phyloP scores from a whole-genome alignment of 495 filamentous ascomycete genomes.

The Aspergillus hancockii region DNA sequence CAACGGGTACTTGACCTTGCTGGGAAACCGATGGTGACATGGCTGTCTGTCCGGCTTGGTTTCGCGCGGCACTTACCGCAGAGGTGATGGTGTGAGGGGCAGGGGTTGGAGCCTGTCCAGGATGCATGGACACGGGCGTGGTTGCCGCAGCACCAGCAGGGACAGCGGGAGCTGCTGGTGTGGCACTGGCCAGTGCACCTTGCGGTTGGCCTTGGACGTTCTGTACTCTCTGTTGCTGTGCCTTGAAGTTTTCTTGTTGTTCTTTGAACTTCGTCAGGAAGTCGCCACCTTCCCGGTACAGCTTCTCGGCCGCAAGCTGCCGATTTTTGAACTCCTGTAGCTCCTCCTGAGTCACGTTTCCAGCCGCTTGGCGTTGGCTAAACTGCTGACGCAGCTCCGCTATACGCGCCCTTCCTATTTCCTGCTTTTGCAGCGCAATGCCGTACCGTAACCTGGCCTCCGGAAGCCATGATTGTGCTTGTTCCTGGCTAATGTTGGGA shows the following conservation, averaged over 20 bases:
- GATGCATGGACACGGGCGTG: constrained; percentile 29
- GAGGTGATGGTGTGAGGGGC: constrained; percentile 56
- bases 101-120: constrained; percentile 42
- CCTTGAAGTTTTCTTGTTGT: constrained; percentile 48
- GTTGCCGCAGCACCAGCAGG: constrained; percentile 26
- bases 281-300: constrained; percentile 46
- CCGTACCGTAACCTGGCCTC: constrained; percentile 56
- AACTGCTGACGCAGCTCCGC: constrained; percentile 41
- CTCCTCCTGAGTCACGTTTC: constrained; percentile 46
- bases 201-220: constrained; percentile 14
- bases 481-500: constrained; percentile 46
- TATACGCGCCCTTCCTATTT: constrained; percentile 44
- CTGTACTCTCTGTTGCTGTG: constrained; percentile 38
- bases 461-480: constrained; percentile 49
- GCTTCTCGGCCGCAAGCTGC: constrained; percentile 46
- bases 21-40: constrained; percentile 44
- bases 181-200: constrained; percentile 11
- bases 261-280: constrained; percentile 50
- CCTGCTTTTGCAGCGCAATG: constrained; percentile 53
- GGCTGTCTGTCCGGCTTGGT: constrained; percentile 40
- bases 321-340: constrained; percentile 43
- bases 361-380: constrained; percentile 36
- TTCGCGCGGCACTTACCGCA: constrained; percentile 53
- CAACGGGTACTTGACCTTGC: constrained; percentile 36
- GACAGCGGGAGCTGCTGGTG: constrained; percentile 14